Evolutionary conservation across 2,329 filamentous ascomycete genomes (phyloP).

Genomic region (Lachnellula occidentalis): DNA sequence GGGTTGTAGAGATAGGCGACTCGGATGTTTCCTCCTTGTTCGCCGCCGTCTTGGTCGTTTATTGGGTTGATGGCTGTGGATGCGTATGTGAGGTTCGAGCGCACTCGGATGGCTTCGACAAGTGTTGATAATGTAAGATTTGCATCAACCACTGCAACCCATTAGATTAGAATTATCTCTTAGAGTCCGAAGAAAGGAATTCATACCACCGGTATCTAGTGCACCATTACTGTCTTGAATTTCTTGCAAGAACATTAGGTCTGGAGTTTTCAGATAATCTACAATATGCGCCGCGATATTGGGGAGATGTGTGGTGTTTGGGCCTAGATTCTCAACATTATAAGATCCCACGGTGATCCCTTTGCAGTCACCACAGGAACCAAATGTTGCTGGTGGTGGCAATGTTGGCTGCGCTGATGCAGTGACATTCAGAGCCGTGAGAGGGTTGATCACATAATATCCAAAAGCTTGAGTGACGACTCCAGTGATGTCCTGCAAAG

Average conservation of each 20-base stretch:
- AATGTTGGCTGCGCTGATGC: conserved; percentile 40
- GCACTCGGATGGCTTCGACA: conserved; percentile 44
- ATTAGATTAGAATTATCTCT: background rate
- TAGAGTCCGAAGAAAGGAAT: too few relatives aligned
- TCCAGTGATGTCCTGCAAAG: conserved; percentile 61
- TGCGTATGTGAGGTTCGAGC: conserved; percentile 48
- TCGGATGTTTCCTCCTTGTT: conserved; percentile 67
- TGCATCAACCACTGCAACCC: conserved; percentile 38
- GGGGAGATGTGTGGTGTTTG: conserved; percentile 49
- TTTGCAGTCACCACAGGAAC: conserved; percentile 50
- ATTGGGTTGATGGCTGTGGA: conserved; percentile 56
- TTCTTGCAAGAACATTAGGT: conserved; percentile 65
- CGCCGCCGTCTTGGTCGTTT: conserved; percentile 58
- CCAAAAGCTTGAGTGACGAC: conserved; percentile 60
- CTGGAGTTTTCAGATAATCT: conserved; percentile 55
- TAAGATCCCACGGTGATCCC: conserved; percentile 61
- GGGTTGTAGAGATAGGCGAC: conserved; percentile 65
- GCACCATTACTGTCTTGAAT: conserved; percentile 62
- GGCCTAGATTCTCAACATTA: conserved; percentile 64
- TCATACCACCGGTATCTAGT: conserved; percentile 50
- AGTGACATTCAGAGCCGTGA: conserved; percentile 49
- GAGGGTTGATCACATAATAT: conserved; percentile 63
- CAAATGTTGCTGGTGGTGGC: conserved; percentile 46
- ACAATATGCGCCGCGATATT: conserved; percentile 60
- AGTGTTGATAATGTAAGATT: conserved; percentile 56